Evolutionary conservation across 768 basidiomycete species (phyloP).

Genomic region (Suillus fuscotomentosus): DNA sequence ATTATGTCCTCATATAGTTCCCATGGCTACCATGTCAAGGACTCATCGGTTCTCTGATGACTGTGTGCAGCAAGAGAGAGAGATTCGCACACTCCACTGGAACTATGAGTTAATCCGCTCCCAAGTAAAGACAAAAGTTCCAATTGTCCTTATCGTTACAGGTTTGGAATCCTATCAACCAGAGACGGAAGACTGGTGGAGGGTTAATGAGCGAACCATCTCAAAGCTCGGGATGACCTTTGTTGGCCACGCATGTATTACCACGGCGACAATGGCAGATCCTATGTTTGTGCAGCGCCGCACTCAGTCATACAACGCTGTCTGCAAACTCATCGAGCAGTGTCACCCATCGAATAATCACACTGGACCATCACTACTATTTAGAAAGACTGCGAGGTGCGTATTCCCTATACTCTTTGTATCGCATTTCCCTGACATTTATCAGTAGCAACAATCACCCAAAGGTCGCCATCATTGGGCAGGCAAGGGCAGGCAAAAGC

Average conservation of each 20-base stretch:
- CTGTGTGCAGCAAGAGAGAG: too few species aligned
- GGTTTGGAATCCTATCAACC: conserved; percentile 30
- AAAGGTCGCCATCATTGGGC: conserved; percentile 40
- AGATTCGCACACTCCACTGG: conserved; percentile 32
- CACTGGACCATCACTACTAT: conserved; percentile 19
- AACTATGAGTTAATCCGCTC: conserved; percentile 37
- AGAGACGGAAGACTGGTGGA: conserved; percentile 38
- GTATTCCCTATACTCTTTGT: background rate
- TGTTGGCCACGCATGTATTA: background rate
- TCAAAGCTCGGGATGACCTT: background rate
- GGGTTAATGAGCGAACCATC: conserved; percentile 21
- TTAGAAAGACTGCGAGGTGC: background rate
- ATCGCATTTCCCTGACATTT: background rate
- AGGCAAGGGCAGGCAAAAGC: conserved; percentile 34
- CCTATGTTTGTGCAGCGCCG: conserved; percentile 9
- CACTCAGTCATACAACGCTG: conserved; percentile 32
- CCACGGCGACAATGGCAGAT: background rate
- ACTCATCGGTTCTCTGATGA: too few species aligned
- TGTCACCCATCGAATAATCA: conserved; percentile 19
- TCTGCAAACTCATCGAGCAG: conserved; percentile 40
- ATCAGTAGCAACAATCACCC: conserved; percentile 8
- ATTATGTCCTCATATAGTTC: too few species aligned
- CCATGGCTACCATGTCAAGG: too few species aligned
- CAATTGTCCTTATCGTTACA: conserved; percentile 37
- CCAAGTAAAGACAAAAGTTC: conserved; percentile 34